These are phyloP conservation scores for Skeletonema tropicum DNA, from an alignment of 108 stramenopile genomes.

Conservation along the genomic window DNA sequence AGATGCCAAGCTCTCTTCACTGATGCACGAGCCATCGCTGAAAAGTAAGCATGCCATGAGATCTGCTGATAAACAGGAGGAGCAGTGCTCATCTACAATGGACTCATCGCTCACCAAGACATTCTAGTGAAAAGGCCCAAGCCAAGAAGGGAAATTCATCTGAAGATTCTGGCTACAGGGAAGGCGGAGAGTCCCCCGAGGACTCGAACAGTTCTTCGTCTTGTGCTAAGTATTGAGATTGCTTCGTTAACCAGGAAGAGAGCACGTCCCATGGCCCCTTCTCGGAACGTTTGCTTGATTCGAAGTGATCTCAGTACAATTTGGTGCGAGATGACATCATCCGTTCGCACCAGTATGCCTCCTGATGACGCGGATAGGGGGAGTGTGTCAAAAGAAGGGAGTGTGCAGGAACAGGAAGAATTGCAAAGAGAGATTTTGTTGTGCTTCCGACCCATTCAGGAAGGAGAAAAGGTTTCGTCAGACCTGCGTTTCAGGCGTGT, in stretches of 20 bases:
- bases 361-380: conserved; percentile 56
- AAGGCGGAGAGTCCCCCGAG: conserved; percentile 65
- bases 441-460: conserved; percentile 77
- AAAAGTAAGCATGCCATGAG: conserved; percentile 15
- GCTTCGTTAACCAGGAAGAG: conserved; percentile 50
- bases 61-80: conserved; percentile 29
- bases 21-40: conserved; percentile 50
- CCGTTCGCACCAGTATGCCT: conserved; percentile 58
- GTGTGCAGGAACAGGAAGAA: conserved; percentile 16
- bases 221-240: conserved; percentile 52
- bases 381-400: conserved; percentile 17
- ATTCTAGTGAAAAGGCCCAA: conserved; percentile 28
- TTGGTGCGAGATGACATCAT: conserved; percentile 89
- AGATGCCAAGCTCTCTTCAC: conserved; percentile 71
- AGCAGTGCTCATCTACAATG: conserved; percentile 53
- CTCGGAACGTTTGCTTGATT: conserved; percentile 77
- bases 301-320: conserved; percentile 78
- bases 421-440: conserved; percentile 68
- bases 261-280: conserved; percentile 67
- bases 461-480: conserved; percentile 73
- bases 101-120: conserved; percentile 80
- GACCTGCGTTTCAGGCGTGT: conserved; percentile 34
- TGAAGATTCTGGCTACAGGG: conserved; percentile 85
- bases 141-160: conserved; percentile 49
- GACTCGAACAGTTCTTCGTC: conserved; percentile 26